phyloP scores from a whole-genome alignment of 768 basidiomycete species.

The Fomitopsis serialis region DNA sequence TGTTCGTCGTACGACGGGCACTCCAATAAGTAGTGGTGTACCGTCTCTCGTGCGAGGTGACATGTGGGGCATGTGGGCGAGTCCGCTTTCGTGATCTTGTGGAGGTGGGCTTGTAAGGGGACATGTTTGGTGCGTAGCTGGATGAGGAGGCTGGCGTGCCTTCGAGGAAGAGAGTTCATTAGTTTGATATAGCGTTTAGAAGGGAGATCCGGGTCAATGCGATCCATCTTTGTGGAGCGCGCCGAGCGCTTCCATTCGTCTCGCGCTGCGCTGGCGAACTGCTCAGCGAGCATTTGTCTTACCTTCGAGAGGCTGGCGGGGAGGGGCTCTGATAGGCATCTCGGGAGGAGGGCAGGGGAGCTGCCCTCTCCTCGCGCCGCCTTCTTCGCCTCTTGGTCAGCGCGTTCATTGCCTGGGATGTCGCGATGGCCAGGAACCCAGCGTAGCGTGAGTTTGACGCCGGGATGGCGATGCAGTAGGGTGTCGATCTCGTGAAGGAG shows the following conservation, averaged over 20 bases:
- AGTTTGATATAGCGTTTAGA: not conserved
- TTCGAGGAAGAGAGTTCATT: not conserved
- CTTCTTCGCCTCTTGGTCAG: conserved; percentile 3
- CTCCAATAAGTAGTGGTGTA: conserved; percentile 15
- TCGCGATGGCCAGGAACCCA: conserved; percentile 12
- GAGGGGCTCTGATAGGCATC: conserved; percentile 8
- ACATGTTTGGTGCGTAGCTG: conserved; percentile 29
- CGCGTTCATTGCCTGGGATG: conserved; percentile 9
- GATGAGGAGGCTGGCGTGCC: conserved; percentile 14
- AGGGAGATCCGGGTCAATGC: conserved; percentile 1
- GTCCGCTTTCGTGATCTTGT: conserved; percentile 7
- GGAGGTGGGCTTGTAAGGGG: conserved; percentile 24
- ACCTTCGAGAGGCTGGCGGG: conserved; percentile 3
- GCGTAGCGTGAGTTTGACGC: not conserved
- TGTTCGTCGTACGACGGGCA: conserved; percentile 8
- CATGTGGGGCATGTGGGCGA: conserved; percentile 11
- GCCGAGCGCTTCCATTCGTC: not conserved
- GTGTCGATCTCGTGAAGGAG: not conserved
- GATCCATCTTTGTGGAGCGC: not conserved
- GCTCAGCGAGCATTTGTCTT: not conserved
- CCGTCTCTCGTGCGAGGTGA: conserved; percentile 5
- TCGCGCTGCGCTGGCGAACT: not conserved
- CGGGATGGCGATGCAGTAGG: not conserved
- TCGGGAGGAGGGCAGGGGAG: not conserved
- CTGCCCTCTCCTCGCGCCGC: conserved; percentile 2